A percentile compares a stretch with the other conserved stretches of the same genome.
phyloP scores from a whole-genome alignment of 768 basidiomycete genomes.

The Russula earlei region DNA sequence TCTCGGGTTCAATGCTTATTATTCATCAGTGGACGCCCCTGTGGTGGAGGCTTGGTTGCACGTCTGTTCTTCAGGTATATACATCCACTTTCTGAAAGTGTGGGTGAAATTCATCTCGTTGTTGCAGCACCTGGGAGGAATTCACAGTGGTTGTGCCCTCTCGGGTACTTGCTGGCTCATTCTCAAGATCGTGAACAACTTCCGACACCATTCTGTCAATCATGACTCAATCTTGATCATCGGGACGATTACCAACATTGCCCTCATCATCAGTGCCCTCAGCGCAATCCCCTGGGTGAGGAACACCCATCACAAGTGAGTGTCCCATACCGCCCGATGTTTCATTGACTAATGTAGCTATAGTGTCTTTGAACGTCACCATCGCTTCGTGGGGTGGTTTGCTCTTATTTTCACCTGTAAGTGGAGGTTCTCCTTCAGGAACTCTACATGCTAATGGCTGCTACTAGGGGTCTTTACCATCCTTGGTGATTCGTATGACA shows the following conservation, averaged over 20 bases:
- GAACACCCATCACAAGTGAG: slow-evolving; percentile 36
- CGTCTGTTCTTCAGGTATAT: slow-evolving; percentile 56
- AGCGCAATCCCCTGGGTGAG: slow-evolving; percentile 37
- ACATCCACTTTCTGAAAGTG: neutral
- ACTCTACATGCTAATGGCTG: neutral
- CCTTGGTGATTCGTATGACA: slow-evolving; percentile 32
- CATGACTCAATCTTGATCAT: slow-evolving; percentile 30
- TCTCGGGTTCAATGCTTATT: neutral
- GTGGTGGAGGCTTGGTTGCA: slow-evolving; percentile 62
- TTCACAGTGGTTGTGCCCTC: slow-evolving; percentile 35
- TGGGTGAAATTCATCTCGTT: neutral
- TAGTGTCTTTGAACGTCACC: slow-evolving; percentile 36
- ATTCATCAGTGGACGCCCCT: slow-evolving; percentile 56
- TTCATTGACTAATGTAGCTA: slow-evolving; percentile 14
- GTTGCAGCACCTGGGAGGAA: slow-evolving; percentile 35
- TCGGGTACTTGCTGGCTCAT: slow-evolving; percentile 33
- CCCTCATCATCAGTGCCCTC: slow-evolving; percentile 29
- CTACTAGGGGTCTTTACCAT: slow-evolving; percentile 34
- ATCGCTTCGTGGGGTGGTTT: slow-evolving; percentile 37
- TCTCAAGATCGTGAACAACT: slow-evolving; percentile 29
- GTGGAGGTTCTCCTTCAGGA: neutral
- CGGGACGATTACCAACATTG: slow-evolving; percentile 34
- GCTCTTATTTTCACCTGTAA: slow-evolving; percentile 24
- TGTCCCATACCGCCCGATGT: neutral
- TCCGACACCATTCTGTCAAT: slow-evolving; percentile 29